Evolutionary conservation across 2,329 filamentous ascomycete genomes (phyloP).

Genomic region (Penicillium sp.): DNA sequence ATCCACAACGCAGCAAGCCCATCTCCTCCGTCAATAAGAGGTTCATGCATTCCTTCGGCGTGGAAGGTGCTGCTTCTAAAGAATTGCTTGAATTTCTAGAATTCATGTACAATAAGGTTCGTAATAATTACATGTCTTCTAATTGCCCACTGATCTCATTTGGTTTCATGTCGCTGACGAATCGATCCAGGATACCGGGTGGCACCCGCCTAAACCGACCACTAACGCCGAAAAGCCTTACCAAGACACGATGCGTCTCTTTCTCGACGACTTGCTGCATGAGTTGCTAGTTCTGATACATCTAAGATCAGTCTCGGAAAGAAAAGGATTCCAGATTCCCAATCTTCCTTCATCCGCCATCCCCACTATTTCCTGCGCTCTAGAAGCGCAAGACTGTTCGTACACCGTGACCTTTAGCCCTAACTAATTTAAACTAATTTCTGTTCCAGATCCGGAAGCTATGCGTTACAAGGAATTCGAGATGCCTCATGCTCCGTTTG

Average conservation of each 20-base stretch:
- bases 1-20: constrained; percentile 48
- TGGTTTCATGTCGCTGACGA: constrained; percentile 1
- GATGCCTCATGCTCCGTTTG: constrained; percentile 25
- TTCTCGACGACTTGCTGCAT: constrained; percentile 59
- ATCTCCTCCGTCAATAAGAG: constrained; percentile 62
- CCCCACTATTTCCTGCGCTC: constrained; percentile 37
- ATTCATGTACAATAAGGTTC: constrained; percentile 49
- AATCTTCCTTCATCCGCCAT: constrained; percentile 34
- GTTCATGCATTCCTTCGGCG: constrained; percentile 61
- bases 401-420: neutral
- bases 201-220: constrained; percentile 42
- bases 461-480: constrained; percentile 27
- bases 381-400: constrained; percentile 36
- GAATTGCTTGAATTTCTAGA: constrained; percentile 57
- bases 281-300: constrained; percentile 57
- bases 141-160: neutral
- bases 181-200: constrained; percentile 34
- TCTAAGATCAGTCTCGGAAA: constrained; percentile 40
- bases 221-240: constrained; percentile 35
- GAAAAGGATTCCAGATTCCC: constrained; percentile 32
- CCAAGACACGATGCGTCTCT: constrained; percentile 40
- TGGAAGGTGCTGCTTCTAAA: constrained; percentile 53
- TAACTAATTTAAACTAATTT: constrained; percentile 11
- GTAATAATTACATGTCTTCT: constrained; percentile 16
- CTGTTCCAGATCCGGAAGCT: constrained; percentile 28